Conservation (phyloP, 139 green algal genomes). For the Micromonas commoda region DNA sequence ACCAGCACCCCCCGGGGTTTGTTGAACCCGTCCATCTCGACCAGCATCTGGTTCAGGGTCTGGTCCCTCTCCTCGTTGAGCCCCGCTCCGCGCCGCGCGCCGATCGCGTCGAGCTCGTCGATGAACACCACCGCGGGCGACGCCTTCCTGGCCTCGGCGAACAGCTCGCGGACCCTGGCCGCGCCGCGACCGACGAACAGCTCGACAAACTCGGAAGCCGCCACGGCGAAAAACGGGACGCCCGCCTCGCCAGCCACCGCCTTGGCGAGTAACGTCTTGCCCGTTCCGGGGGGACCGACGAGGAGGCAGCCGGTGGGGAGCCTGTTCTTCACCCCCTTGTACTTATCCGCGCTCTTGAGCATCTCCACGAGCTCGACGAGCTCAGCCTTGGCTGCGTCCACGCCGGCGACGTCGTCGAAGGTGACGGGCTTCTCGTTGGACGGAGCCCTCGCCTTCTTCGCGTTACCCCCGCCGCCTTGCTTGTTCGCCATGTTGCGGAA, state of each 20-base stretch:
- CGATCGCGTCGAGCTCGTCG: conserved; percentile 95
- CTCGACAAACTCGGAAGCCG: conserved; percentile 96
- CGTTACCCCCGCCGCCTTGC: background rate
- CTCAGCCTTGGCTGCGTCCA: conserved; percentile 80
- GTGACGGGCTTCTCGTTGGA: background rate
- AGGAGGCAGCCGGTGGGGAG: conserved; percentile 42
- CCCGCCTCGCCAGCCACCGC: conserved; percentile 59
- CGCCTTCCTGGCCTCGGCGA: conserved; percentile 78
- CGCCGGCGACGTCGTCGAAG: conserved; percentile 61
- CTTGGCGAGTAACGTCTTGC: conserved; percentile 46
- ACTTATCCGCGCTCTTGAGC: conserved; percentile 84
- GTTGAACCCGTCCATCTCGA: conserved; percentile 55
- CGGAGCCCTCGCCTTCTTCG: background rate
- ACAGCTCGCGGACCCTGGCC: conserved; percentile 88
- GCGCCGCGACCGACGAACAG: conserved; percentile 93
- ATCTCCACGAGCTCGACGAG: conserved; percentile 90
- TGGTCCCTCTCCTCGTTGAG: conserved; percentile 93
- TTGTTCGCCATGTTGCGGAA: conserved; percentile 11
- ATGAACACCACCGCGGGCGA: conserved; percentile 93
- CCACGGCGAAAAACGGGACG: conserved; percentile 80
- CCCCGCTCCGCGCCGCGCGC: conserved; percentile 53
- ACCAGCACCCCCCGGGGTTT: conserved; percentile 38
- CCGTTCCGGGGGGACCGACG: conserved; percentile 46
- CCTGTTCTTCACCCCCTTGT: conserved; percentile 58
- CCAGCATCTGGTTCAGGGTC: conserved; percentile 90